These are phyloP conservation scores for Colletotrichum paranaense DNA, from an alignment of 2,329 filamentous ascomycete genomes.

Conservation along the genomic window DNA sequence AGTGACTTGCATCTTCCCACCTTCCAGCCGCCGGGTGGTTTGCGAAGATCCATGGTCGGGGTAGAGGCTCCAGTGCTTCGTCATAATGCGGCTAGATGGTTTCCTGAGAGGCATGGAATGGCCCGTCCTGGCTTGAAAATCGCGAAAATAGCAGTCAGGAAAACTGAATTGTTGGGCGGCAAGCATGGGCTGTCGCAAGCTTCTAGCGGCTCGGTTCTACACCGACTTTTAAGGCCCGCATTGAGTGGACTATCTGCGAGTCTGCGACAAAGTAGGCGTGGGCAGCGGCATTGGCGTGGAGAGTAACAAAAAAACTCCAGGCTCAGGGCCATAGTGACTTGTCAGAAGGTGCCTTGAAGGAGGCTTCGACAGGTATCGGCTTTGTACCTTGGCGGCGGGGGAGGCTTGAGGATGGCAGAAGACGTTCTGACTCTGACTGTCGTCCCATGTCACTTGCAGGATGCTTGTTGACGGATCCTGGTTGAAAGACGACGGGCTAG, in stretches of 20 bases:
- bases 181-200: conserved; percentile 27
- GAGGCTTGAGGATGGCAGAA: background rate
- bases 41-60: conserved; percentile 18
- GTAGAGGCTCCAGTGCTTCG: conserved; percentile 20
- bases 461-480: conserved; percentile 29
- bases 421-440: conserved; percentile 19
- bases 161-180: conserved; percentile 33
- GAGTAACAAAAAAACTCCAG: conserved; percentile 11
- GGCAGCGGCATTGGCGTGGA: conserved; percentile 23
- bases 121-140: background rate
- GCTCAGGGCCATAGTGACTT: conserved; percentile 23
- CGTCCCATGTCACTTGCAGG: conserved; percentile 34
- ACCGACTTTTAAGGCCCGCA: conserved; percentile 39
- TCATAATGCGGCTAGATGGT: conserved; percentile 20
- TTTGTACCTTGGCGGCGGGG: conserved; percentile 4
- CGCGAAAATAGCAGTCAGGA: conserved; percentile 14
- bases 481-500: conserved; percentile 25
- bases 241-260: conserved; percentile 34
- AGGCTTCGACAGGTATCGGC: conserved; percentile 11
- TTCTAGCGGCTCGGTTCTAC: conserved; percentile 31
- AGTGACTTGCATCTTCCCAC: conserved; percentile 36
- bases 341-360: background rate
- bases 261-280: conserved; percentile 30
- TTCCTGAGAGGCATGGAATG: background rate
- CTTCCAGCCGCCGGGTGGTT: conserved; percentile 22